Evolutionary conservation across 306 rosid genomes (phyloP), one percentile per base, ranked within the genome.

Genomic region (Begonia masoniana): DNA sequence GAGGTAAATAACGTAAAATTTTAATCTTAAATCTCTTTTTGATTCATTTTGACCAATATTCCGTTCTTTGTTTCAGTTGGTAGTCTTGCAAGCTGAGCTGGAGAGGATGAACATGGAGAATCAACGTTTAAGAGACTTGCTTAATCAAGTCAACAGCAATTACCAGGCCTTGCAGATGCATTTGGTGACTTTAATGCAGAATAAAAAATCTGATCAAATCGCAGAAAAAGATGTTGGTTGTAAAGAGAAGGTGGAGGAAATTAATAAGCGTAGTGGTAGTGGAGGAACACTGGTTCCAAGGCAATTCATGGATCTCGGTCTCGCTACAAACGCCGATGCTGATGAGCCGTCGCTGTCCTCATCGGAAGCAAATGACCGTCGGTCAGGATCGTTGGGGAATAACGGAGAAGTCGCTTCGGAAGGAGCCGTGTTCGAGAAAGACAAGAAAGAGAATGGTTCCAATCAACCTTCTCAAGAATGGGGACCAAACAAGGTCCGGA

Each of bases 271-370:
- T 7, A 31, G 39, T 31, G 39, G 39, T 9, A 31, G 13, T 51
- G 65, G 41, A 11, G 68, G 61, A 9, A 21, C n/a, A 1, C 58
- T 76, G 35, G 82, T 73, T 48, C 88, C 92, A 1, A 69, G 91
- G 55, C 70, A 77, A 50, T 71, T 79, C 49, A 78, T 76, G 67
- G 92, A 85, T 78, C 91, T 85, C 21, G 85, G 82, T 4, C 53
- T 81, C 15, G 85, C 85, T 11, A 17, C 68, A 10, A 70, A 72
- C 56, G 71, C 47, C 10, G 70, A 62, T 0, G 43, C 55, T 0
- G 74, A 73, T 15, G 85, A 78, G 58, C 66, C 62, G 4, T 68
- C 85, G 10, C 55, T 51, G 36, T 76, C 83, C 43, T 79, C 79
- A 0, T 79, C 94, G 0, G 70, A 62, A 10, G 79, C 63, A 58